phyloP scores from a whole-genome alignment of 306 rosid genomes.

The Rosa multiflora region DNA sequence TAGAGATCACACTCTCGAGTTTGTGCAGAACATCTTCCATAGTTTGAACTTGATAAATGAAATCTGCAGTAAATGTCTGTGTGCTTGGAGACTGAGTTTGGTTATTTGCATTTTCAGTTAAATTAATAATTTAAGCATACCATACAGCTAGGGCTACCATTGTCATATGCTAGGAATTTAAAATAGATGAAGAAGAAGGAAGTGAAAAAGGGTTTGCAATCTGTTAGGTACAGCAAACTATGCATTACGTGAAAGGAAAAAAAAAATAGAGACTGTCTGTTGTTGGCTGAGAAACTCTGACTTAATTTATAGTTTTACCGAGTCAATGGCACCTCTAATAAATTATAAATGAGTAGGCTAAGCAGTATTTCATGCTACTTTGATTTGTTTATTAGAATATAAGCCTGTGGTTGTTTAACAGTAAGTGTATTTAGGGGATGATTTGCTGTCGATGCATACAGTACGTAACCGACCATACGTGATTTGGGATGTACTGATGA shows the following conservation, averaged over 20 bases:
- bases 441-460: constrained; percentile 27
- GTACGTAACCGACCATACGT: constrained; percentile 18
- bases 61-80: not conserved
- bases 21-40: not conserved
- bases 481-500: constrained; percentile 9
- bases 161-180: not conserved
- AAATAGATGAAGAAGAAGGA: not conserved
- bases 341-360: constrained; percentile 16
- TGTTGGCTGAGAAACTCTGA: constrained; percentile 6
- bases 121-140: not conserved
- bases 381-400: not conserved
- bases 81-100: not conserved
- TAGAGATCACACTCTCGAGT: not conserved
- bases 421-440: not conserved
- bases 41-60: constrained; percentile 6
- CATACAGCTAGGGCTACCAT: not conserved
- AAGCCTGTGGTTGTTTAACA: constrained; percentile 10
- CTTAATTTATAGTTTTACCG: not conserved
- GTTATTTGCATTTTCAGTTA: not conserved
- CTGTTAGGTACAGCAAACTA: constrained; percentile 6
- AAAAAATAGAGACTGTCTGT: not conserved
- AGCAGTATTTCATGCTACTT: not conserved
- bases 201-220: not conserved
- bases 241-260: not conserved
- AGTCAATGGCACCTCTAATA: not conserved